Evolutionary conservation across 1,139 yeast genomes (phyloP).

Genomic region (Pichia sp.): DNA sequence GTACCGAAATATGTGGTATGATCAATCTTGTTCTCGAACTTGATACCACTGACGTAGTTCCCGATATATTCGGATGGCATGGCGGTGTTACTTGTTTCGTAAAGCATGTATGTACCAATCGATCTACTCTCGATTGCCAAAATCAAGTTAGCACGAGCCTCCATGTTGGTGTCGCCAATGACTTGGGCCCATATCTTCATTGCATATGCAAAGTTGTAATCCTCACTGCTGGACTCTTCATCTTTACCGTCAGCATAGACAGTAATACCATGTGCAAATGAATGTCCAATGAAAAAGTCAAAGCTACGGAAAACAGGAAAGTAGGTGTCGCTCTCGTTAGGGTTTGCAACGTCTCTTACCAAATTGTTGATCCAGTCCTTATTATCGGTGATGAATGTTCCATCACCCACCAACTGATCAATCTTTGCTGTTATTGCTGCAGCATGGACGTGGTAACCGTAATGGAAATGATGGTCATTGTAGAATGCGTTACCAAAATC

Average conservation of each 20-base stretch:
- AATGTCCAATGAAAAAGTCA: conserved; percentile 80
- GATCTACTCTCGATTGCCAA: conserved; percentile 60
- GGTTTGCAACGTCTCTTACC: conserved; percentile 76
- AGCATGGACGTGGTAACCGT: conserved; percentile 71
- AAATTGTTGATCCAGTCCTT: conserved; percentile 62
- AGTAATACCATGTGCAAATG: conserved; percentile 79
- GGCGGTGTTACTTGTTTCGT: conserved; percentile 51
- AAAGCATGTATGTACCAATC: conserved; percentile 59
- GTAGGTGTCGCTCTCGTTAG: conserved; percentile 47
- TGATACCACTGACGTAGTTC: conserved; percentile 72
- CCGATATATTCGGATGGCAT: conserved; percentile 54
- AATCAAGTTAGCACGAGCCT: conserved; percentile 74
- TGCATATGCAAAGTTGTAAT: conserved; percentile 75
- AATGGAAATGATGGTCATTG: conserved; percentile 79
- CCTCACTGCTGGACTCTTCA: conserved; percentile 79
- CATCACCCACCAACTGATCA: conserved; percentile 51
- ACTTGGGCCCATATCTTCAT: conserved; percentile 79
- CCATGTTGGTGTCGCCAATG: conserved; percentile 69
- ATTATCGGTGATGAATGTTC: conserved; percentile 63
- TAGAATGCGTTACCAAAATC: conserved; percentile 74
- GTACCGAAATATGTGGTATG: conserved; percentile 55
- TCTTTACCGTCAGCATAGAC: conserved; percentile 71
- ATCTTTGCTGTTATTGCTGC: conserved; percentile 60
- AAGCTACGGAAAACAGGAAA: conserved; percentile 78
- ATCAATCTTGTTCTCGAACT: conserved; percentile 58